A percentile compares a stretch with the other conserved stretches of the same genome.
Evolutionary conservation across 176 grass and related monocot species (phyloP).

Genomic region (Oryza punctata): DNA sequence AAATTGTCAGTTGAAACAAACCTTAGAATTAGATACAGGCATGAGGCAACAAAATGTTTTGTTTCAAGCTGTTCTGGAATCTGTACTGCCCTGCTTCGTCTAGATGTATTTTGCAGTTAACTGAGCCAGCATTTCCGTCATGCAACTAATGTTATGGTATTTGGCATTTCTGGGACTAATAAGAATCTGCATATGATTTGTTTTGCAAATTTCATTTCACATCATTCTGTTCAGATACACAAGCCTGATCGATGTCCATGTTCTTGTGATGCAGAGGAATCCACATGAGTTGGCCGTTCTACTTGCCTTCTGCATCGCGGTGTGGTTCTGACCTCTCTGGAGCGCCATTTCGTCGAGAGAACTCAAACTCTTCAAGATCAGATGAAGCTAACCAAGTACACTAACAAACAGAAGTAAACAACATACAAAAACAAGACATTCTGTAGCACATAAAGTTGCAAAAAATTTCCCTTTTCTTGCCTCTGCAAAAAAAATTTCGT

Average conservation of each 20-base stretch:
- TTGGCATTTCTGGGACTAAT: not conserved
- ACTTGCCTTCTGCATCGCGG: slow-evolving; percentile 39
- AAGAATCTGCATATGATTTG: not conserved
- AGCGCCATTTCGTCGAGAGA: slow-evolving; percentile 17
- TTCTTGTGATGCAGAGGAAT: slow-evolving; percentile 51
- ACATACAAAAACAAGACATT: not conserved
- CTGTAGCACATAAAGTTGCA: slow-evolving; percentile 15
- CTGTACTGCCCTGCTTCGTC: not conserved
- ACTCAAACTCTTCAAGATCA: not conserved
- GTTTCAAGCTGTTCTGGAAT: slow-evolving; percentile 17
- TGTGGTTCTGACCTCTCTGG: slow-evolving; percentile 48
- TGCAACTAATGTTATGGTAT: too few species aligned
- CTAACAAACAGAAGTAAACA: slow-evolving; percentile 29
- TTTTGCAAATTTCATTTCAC: not conserved
- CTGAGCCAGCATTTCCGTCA: not conserved
- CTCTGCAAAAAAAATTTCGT: too few species aligned
- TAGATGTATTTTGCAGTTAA: slow-evolving; percentile 10
- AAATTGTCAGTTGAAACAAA: slow-evolving; percentile 39
- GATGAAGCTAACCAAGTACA: slow-evolving; percentile 12
- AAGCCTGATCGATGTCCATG: slow-evolving; percentile 36
- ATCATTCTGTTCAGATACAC: not conserved
- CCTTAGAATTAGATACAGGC: not conserved
- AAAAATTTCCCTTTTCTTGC: not conserved
- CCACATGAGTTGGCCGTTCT: slow-evolving; percentile 34
- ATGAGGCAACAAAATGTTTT: not conserved